Conservation (phyloP, 2,329 filamentous ascomycete species). For the Tympanopsis confertula region DNA sequence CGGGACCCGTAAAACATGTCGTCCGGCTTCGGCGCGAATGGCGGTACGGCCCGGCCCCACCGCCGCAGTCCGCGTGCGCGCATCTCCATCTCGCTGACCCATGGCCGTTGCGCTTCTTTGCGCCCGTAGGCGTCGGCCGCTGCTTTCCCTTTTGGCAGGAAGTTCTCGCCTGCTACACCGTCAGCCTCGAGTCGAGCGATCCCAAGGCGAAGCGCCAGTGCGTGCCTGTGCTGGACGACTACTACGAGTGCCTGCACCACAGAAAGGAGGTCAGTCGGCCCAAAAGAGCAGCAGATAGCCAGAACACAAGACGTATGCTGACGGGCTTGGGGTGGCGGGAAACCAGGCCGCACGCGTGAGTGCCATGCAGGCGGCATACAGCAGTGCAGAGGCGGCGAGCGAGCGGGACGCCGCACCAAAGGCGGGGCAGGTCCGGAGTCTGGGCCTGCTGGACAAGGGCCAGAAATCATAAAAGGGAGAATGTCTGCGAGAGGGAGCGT, state of each 20-base stretch:
- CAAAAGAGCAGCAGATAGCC: not conserved
- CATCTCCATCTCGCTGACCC: conserved; percentile 7
- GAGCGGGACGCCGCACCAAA: conserved; percentile 71
- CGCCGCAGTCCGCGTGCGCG: conserved; percentile 5
- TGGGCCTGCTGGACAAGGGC: conserved; percentile 75
- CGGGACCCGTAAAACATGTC: conserved; percentile 4
- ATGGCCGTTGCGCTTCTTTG: conserved; percentile 2
- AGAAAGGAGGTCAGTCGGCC: conserved; percentile 75
- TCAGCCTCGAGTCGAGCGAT: conserved; percentile 75
- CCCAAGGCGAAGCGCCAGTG: conserved; percentile 80
- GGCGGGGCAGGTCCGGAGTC: conserved; percentile 74
- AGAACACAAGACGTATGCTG: not conserved
- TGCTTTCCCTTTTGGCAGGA: conserved; percentile 99
- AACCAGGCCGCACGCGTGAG: conserved; percentile 64
- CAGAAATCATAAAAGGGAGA: conserved; percentile 65
- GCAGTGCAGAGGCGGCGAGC: conserved; percentile 65
- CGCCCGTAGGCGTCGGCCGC: conserved; percentile 45
- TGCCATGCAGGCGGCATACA: conserved; percentile 73
- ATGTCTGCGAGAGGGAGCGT: no score
- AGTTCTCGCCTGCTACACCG: conserved; percentile 92
- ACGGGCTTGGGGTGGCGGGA: conserved; percentile 2
- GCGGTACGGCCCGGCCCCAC: conserved; percentile 23
- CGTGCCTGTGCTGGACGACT: conserved; percentile 75
- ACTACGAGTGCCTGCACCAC: conserved; percentile 98
- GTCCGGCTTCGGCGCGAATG: conserved; percentile 15